Base-by-base conservation (phyloP, 306 rosid species). In the Lagenaria siceraria region DNA sequence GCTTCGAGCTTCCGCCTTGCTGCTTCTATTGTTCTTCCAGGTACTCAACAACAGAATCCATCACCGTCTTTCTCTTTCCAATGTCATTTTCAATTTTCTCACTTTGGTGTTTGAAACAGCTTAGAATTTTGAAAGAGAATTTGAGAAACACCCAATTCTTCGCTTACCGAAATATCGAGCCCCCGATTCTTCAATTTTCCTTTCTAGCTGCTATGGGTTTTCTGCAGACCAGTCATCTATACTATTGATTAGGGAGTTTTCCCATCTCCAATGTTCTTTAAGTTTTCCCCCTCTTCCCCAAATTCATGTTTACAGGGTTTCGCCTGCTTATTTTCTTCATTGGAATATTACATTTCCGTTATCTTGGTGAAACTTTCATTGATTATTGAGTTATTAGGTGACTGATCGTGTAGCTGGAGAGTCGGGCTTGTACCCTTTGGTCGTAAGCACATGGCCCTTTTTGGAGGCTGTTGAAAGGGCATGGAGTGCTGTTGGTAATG, bases 401-500 rank as follows among this genome's bases (percentile, higher is more conserved):
- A 9, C 54, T 46, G 94, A 88, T 31, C 69, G 79, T 80, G 89
- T 46, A 81, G 83, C 42, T 81, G 75, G 56, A 86, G 83, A 80
- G 63, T 79, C 75, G 24, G 79, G 84, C 22, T 38, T 70, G 11
- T 88, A 89, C 84, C 93, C 96, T 18, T 40, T 95, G 85, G 92
- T 95, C 31, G 95, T 95, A 81, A 92, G 96, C 85, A 90, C 98
- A 10, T 92, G 98, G 97, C 98, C 98, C 14, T 95, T 95, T 77
- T 4, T 95, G 51, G 97, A 92, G 84, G 98, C 97, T 76, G 98
- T 95, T 7, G 86, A 91, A 81, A 87, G 88, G 80, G 95, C 97
- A 3, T 92, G 97, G 98, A 83, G 74, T 68, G 90, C 83, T 69
- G 97, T 84, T 77, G 91, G 89, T 80, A 79, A 61, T 78, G 98